phyloP scores from a whole-genome alignment of 2,329 filamentous ascomycete species.

The Colletotrichum sp. region DNA sequence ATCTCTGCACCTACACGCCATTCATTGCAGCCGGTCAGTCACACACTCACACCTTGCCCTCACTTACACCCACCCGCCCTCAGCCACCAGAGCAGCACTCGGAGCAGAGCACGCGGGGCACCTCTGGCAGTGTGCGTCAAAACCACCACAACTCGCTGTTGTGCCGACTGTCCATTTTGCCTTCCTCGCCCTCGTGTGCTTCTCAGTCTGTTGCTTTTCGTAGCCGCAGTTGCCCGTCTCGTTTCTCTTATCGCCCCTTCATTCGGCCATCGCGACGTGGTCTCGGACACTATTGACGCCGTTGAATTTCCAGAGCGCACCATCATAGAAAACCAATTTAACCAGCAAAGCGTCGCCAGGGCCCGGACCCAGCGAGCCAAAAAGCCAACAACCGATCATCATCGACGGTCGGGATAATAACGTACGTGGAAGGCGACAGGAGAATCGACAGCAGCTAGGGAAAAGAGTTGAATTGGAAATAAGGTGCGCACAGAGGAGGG shows the following conservation, averaged over 20 bases:
- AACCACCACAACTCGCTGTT: not conserved
- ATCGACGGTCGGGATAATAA: not conserved
- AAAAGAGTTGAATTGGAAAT: not conserved
- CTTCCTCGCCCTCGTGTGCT: not conserved
- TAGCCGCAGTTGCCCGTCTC: not conserved
- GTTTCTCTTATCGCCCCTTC: not conserved
- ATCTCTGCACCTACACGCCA: not conserved
- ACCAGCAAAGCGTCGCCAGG: not conserved
- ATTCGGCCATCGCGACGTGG: not conserved
- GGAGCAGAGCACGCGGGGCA: not conserved
- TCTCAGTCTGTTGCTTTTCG: not conserved
- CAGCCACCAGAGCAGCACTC: not conserved
- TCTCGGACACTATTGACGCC: conserved; percentile 14
- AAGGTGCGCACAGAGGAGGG: conserved; percentile 3
- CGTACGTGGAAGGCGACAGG: not conserved
- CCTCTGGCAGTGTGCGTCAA: not conserved
- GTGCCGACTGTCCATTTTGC: not conserved
- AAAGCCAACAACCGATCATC: not conserved
- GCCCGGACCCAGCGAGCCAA: not conserved
- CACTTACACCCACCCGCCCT: not conserved
- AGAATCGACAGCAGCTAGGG: not conserved
- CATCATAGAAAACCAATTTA: not conserved
- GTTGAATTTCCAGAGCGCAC: not conserved
- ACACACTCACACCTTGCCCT: not conserved
- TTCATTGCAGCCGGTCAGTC: not conserved